Evolutionary conservation across 1,284 basidiomycete genomes (phyloP), one percentile per base, ranked within the genome.

Genomic region (Ganoderma leucocontextum): DNA sequence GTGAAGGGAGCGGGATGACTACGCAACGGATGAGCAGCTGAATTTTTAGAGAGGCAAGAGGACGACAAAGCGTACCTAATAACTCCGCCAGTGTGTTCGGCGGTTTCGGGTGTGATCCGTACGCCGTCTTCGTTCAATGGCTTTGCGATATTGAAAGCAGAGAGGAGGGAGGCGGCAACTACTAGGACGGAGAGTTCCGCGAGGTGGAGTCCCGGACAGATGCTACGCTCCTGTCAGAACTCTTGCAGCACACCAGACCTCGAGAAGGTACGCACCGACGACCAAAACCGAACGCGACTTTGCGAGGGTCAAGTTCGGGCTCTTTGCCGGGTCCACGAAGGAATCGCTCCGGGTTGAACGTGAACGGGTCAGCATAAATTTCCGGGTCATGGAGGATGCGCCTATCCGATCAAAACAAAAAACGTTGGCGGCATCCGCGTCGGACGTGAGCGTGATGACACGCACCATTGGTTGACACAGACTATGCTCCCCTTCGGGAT

Each of bases 121-220:
- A 42, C 64, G 36, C 75, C 75, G 10, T 75, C 69, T 22, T 75
- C 64, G 19, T 74, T 62, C n/a, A 57, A 63, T 17, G 75, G 73
- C 38, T 78, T 75, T 17, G 73, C 58, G 60, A 81, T 78, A 53
- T 78, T 64, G 67, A 78, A 80, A 1, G 74, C 76, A 2, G 80
- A 75, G 19, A 81, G 73, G 4, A 74, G 62, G 71, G 75, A 76
- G 13, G 78, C 77, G 55, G 73, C 76, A 15, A 74, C 71, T 47
- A 78, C 71, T 66, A 77, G 79, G 7, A 80, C 68, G 6, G 78
- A 78, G 2, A 76, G 70, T 29, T 81, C 78, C 12, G 79, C 80
- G 42, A 81, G 67, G 49, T 77, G 69, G 2, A 73, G 53, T 15
- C 77, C 77, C 42, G 75, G 75, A 59, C 75, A 75, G 22, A 75